phyloP scores from a whole-genome alignment of 768 basidiomycete species.

The Trametes cingulata region DNA sequence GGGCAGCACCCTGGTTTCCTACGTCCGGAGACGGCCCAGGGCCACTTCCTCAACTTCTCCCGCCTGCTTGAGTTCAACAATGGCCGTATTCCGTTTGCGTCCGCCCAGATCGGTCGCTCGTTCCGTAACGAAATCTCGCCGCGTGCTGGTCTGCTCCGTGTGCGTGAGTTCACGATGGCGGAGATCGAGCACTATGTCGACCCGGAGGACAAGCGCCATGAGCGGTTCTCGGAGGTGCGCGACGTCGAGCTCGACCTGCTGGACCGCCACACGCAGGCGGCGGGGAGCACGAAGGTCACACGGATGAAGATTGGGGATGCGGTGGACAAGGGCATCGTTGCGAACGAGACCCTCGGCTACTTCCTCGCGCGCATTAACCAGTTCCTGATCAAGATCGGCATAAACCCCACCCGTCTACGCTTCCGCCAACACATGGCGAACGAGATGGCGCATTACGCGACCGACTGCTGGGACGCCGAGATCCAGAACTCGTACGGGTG shows the following conservation, averaged over 20 bases:
- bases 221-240: conserved; percentile 78
- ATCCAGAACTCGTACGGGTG: conserved; percentile 90
- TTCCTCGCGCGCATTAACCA: conserved; percentile 91
- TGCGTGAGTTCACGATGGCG: conserved; percentile 99
- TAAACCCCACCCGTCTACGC: conserved; percentile 77
- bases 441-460: conserved; percentile 99
- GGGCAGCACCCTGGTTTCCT: conserved; percentile 96
- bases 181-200: conserved; percentile 99
- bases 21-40: conserved; percentile 97
- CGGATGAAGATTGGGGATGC: conserved; percentile 86
- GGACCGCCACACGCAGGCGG: conserved; percentile 79
- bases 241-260: conserved; percentile 76
- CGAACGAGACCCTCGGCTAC: conserved; percentile 97
- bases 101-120: conserved; percentile 92
- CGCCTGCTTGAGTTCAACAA: conserved; percentile 98
- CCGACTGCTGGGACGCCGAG: conserved; percentile 99
- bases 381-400: conserved; percentile 89
- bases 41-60: conserved; percentile 98
- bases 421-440: conserved; percentile 99
- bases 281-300: conserved; percentile 64
- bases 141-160: conserved; percentile 91
- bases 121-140: conserved; percentile 99
- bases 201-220: conserved; percentile 86
- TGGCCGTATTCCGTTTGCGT: conserved; percentile 93
- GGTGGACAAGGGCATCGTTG: conserved; percentile 81